Percentiles rank a stretch among this genome's conserved stretches.
phyloP scores from a whole-genome alignment of 177 flowering plant species.

The Tripterygium wilfordii region DNA sequence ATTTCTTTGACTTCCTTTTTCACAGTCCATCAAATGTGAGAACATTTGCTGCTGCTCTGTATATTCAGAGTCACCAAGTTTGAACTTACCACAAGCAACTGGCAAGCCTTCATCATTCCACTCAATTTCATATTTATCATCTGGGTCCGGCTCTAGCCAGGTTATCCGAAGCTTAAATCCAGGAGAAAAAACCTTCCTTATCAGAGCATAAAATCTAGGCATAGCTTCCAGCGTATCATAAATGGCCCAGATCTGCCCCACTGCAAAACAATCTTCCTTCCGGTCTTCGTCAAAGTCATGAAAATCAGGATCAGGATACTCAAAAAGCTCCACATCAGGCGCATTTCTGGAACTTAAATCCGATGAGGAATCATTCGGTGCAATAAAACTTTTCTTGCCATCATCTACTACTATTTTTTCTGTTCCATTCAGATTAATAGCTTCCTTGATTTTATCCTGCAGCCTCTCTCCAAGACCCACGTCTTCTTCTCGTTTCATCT shows the following conservation, averaged over 20 bases:
- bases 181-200: constrained; percentile 33
- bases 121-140: constrained; percentile 24
- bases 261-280: constrained; percentile 30
- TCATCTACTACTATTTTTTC: constrained; percentile 6
- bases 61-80: constrained; percentile 25
- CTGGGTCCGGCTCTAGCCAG: constrained; percentile 64
- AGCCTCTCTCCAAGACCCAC: constrained; percentile 12
- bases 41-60: constrained; percentile 34
- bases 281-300: constrained; percentile 50
- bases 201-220: constrained; percentile 79
- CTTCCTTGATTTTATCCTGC: constrained; percentile 11
- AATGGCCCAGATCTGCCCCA: constrained; percentile 71
- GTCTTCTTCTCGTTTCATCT: constrained; percentile 4
- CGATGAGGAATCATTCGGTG: constrained; percentile 4
- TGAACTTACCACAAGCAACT: constrained; percentile 56
- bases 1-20: constrained; percentile 14
- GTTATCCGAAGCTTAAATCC: constrained; percentile 48
- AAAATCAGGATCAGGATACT: constrained; percentile 60
- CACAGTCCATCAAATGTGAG: constrained; percentile 48
- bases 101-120: constrained; percentile 45
- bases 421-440: constrained; percentile 4
- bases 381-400: constrained; percentile 4
- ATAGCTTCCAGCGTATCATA: constrained; percentile 67
- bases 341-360: constrained; percentile 5
- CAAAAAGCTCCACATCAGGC: constrained; percentile 13